Evolutionary conservation across 306 rosid genomes (phyloP).

Genomic region (Corylus heterophylla): DNA sequence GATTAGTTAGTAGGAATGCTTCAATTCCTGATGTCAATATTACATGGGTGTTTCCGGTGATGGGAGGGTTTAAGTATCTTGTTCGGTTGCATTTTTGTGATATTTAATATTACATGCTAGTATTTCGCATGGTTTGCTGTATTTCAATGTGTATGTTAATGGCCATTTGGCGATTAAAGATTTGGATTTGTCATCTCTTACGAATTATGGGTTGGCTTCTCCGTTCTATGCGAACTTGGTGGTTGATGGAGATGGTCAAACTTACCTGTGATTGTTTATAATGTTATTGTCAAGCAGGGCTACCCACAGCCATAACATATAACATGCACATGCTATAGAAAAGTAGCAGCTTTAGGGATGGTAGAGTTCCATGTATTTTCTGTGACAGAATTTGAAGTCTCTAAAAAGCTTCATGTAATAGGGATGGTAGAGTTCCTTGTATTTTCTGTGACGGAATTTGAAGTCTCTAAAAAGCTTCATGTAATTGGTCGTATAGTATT

Average conservation of each 20-base stretch:
- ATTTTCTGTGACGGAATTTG: too few relatives aligned
- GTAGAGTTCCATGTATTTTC: too few relatives aligned
- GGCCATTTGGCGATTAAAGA: constrained; percentile 52
- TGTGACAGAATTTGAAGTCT: too few relatives aligned
- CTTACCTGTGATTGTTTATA: too few relatives aligned
- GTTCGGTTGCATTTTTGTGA: constrained; percentile 86
- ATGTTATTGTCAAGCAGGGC: too few relatives aligned
- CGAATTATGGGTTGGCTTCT: constrained; percentile 52
- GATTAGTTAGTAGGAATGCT: constrained; percentile 56
- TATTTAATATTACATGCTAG: constrained; percentile 52
- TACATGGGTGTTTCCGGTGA: constrained; percentile 73
- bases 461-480: too few relatives aligned
- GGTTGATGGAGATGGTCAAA: constrained; percentile 48
- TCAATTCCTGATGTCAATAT: constrained; percentile 60
- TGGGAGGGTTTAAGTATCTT: constrained; percentile 58
- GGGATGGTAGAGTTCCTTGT: too few relatives aligned
- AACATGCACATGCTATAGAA: too few relatives aligned
- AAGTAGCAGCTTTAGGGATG: too few relatives aligned
- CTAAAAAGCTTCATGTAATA: too few relatives aligned
- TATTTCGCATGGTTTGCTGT: constrained; percentile 56
- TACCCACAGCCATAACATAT: too few relatives aligned
- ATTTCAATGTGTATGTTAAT: constrained; percentile 79
- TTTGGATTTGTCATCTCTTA: constrained; percentile 58
- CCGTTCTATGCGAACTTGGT: constrained; percentile 75
- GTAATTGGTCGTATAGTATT: too few relatives aligned